Evolutionary conservation across 139 green algal species (phyloP).

Genomic region (Chlamydomonas incerta): DNA sequence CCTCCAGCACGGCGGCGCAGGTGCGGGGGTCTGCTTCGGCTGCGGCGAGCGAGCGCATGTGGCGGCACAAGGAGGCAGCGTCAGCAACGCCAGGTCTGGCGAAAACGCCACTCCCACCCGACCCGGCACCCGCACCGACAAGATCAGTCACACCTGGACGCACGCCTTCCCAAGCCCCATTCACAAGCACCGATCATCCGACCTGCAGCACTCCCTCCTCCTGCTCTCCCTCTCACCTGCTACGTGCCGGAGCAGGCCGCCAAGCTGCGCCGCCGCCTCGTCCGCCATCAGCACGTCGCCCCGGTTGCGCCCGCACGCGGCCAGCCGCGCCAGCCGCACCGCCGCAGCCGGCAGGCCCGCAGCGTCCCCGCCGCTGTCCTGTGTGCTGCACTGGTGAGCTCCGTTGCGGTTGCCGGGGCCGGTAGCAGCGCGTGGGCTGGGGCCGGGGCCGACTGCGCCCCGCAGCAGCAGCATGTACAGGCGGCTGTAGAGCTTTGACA

Average conservation of each 20-base stretch:
- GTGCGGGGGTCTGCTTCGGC: neutral
- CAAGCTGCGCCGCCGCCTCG: neutral
- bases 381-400: no score
- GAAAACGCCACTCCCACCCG: no score
- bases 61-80: no score
- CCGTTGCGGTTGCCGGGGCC: no score
- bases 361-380: no score
- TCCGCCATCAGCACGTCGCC: neutral
- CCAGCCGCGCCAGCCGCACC: slow-evolving; percentile 10
- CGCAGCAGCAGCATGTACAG: neutral
- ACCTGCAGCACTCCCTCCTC: neutral
- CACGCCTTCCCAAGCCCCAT: no score
- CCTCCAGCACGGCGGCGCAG: neutral
- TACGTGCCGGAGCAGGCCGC: neutral
- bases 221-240: neutral
- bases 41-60: neutral
- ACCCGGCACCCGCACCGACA: no score
- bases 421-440: neutral
- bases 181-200: no score
- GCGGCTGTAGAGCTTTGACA: no score
- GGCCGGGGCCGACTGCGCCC: neutral
- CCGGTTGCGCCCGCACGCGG: slow-evolving; percentile 12
- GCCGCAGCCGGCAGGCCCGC: neutral
- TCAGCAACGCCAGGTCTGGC: no score
- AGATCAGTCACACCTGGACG: no score